Conservation (phyloP, 2,329 filamentous ascomycete species). For the Ophiostoma angusticollis region DNA sequence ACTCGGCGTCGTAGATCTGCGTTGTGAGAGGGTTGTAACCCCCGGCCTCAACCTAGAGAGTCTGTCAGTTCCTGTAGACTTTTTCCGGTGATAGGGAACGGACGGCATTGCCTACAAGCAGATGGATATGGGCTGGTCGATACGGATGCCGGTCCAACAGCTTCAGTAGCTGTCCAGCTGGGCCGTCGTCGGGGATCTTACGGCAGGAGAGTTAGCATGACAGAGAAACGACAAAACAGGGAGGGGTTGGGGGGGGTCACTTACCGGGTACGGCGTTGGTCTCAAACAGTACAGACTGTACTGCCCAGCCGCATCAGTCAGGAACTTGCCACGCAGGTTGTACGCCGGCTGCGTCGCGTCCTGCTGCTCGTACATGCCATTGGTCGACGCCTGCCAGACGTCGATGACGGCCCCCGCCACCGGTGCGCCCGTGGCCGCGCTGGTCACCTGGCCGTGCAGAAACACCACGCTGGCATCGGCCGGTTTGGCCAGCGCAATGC, state of each 20-base stretch:
- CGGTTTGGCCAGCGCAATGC: conserved; percentile 34
- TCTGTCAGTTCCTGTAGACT: too few species aligned
- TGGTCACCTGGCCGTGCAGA: conserved; percentile 35
- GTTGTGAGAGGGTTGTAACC: conserved; percentile 58
- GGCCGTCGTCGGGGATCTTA: conserved; percentile 11
- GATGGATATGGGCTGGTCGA: conserved; percentile 27
- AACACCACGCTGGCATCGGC: conserved; percentile 30
- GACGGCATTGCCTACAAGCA: conserved; percentile 18
- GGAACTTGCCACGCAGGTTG: conserved; percentile 14
- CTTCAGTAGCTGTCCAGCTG: conserved; percentile 21
- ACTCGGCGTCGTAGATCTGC: conserved; percentile 52
- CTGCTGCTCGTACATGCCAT: conserved; percentile 57
- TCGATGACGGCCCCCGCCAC: conserved; percentile 44
- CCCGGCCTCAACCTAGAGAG: conserved; percentile 32
- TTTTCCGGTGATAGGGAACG: too few species aligned
- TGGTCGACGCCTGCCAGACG: conserved; percentile 52
- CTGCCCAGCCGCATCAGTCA: conserved; percentile 38
- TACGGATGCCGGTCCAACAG: conserved; percentile 25
- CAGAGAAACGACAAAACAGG: too few species aligned
- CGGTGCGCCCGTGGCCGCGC: conserved; percentile 36
- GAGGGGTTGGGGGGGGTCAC: too few species aligned
- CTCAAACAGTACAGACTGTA: conserved; percentile 50
- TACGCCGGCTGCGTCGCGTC: conserved; percentile 28
- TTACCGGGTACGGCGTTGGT: conserved; percentile 41
- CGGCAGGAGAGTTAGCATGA: too few species aligned